Evolutionary conservation across 148 eudicot species (phyloP), one percentile per base, ranked within the genome.

Genomic region (Heliosperma pusillum): DNA sequence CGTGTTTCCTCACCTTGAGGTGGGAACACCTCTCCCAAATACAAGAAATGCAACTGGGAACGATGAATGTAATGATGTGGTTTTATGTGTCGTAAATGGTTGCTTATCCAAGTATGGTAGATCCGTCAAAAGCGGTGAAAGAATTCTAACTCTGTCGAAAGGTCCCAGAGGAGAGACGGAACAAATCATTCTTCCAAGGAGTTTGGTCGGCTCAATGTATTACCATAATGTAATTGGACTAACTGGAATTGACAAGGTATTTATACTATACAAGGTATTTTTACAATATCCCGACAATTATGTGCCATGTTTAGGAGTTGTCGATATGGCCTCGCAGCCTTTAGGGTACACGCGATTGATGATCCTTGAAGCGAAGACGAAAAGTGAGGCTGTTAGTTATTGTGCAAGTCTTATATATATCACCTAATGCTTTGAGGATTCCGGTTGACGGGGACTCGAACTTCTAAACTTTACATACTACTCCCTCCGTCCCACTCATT

Each of bases 91-190:
- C 53, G 47, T 74, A 50, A 25, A 65, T 12, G 76, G 76, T 22
- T 62, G 68, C 15, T 74, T 74, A 40, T 61, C 76, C 7, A 74
- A 44, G 58, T 74, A 24, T 62, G 58, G 76, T 45, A 10, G 68
- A 45, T 3, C 1, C 11, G 15, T 60, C n/a, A 10, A 21, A 1
- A 0, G 2, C 6, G 30, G 65, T 16, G 69, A 25, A 4, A 58
- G 33, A 27, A n/a, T 22, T 13, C 25, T 74, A 16, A 17, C 30
- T 2, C 45, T 74, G 0, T 10, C 24, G 58, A 61, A 62, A 11
- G 0, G 40, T 42, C 69, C 58, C 8, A 56, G 67, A n/a, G 40
- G 40, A n/a, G 55, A 24, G 24, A 50, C 15, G 7, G 76, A 74
- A 44, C 5, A 19, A 22, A 60, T 42, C 45, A 16, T 8, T 61